These are phyloP conservation scores for Endothia cerciana DNA, from an alignment of 2,329 filamentous ascomycete genomes.

Conservation along the genomic window DNA sequence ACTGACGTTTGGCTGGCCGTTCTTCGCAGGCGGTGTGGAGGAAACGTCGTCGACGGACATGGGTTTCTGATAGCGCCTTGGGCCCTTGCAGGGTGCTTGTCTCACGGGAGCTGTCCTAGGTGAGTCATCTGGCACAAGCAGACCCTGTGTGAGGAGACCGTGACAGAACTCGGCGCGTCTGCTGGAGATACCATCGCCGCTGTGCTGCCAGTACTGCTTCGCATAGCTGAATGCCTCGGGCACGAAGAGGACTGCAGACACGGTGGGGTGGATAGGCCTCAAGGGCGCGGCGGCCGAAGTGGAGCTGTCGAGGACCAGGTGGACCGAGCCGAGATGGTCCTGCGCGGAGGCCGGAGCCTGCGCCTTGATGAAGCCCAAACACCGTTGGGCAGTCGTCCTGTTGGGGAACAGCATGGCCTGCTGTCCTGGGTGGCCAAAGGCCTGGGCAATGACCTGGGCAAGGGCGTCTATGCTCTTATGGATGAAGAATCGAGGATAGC, in stretches of 20 bases:
- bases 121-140: conserved; percentile 47
- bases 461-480: conserved; percentile 81
- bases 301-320: conserved; percentile 65
- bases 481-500: conserved; percentile 94
- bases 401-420: conserved; percentile 86
- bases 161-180: conserved; percentile 90
- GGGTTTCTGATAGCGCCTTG: conserved; percentile 74
- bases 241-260: conserved; percentile 75
- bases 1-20: conserved; percentile 27
- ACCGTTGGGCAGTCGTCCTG: conserved; percentile 68
- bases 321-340: conserved; percentile 57
- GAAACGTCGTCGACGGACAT: conserved; percentile 44
- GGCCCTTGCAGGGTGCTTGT: conserved; percentile 65
- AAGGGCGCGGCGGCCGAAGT: conserved; percentile 56
- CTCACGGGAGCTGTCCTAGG: conserved; percentile 33
- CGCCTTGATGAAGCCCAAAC: conserved; percentile 70
- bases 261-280: conserved; percentile 58
- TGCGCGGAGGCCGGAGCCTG: conserved; percentile 58
- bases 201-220: conserved; percentile 98
- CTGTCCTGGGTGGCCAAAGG: conserved; percentile 64
- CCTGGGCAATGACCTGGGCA: conserved; percentile 66
- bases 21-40: conserved; percentile 27
- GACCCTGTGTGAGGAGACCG: conserved; percentile 70
- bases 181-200: conserved; percentile 89
- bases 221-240: conserved; percentile 69